Evolutionary conservation across 2,329 filamentous ascomycete species (phyloP), one percentile per base, ranked within the genome.

Genomic region (Fusarium sp.): DNA sequence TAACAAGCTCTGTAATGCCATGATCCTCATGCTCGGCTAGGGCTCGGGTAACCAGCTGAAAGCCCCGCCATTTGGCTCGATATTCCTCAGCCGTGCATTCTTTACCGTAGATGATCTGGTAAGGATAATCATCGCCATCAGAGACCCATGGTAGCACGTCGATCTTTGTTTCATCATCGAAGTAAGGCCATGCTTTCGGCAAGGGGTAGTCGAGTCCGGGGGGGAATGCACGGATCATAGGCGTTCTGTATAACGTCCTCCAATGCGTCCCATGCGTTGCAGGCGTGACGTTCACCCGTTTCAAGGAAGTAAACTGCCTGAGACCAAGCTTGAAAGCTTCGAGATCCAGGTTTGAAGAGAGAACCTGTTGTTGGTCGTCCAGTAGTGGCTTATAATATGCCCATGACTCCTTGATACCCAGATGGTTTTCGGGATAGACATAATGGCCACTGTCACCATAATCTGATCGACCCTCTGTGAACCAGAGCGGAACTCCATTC

Each of bases 151-250:
- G 44, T 0, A 46, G 16, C 15, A 27, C 44, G 16, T 46, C 44
- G 5, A 46, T 14, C 6, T 25, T 18, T 4, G 0, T 0, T 0
- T 46, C 24, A 5, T 46, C 16, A 14, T 46, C 24, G 6, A 25
- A 46, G 16, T 8, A 46, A 1, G 42, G 42, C 53, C 42, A 56
- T 11, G 29, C 29, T 5, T 44, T 14, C 3, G 43, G 29, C 5
- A 56, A 14, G 0, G 53, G 53, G 8, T 38, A 47, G 12, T 38
- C 42, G 3, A 47, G 9, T 1, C 29, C 29, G 3, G 20, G 11
- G 5, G 30, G 53, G 3, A 56, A 56, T 5, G 12, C 16, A 16
- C 42, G 22, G 2, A 55, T 27, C 42, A 55, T 55, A 2, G 29
- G 52, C 3, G 29, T 55, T 12, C 44, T 9, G 8, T 55, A 55